These are phyloP conservation scores for Areca catechu DNA, from an alignment of 176 grass and related monocot genomes.

Conservation along the genomic window DNA sequence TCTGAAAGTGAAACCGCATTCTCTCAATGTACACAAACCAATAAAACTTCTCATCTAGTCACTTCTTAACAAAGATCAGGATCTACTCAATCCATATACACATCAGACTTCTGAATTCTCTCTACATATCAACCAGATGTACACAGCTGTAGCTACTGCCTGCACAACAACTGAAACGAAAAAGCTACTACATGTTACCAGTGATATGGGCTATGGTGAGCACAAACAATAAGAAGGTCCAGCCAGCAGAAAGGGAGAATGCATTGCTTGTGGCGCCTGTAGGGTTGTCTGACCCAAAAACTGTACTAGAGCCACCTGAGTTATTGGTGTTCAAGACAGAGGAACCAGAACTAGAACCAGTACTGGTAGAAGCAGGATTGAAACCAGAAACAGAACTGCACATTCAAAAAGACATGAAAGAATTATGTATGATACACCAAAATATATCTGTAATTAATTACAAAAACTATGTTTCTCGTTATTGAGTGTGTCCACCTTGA, in stretches of 20 bases:
- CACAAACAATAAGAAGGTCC: constrained; percentile 42
- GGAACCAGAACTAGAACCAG: constrained; percentile 36
- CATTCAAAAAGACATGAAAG: constrained; percentile 5
- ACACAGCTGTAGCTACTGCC: not conserved
- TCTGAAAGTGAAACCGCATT: too few relatives aligned
- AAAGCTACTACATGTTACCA: constrained; percentile 26
- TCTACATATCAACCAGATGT: constrained; percentile 32
- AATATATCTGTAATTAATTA: too few relatives aligned
- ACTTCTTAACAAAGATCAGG: too few relatives aligned
- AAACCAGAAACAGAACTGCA: constrained; percentile 32
- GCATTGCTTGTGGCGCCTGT: constrained; percentile 28
- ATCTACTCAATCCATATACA: too few relatives aligned
- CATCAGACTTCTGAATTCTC: not conserved
- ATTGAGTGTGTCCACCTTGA: constrained; percentile 30
- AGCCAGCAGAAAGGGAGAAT: constrained; percentile 20
- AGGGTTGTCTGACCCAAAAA: constrained; percentile 42
- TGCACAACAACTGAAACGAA: too few relatives aligned
- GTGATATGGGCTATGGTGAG: constrained; percentile 39
- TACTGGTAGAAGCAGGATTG: constrained; percentile 29
- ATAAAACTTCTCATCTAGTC: too few relatives aligned
- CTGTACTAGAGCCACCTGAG: constrained; percentile 29
- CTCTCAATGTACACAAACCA: too few relatives aligned
- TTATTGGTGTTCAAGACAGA: constrained; percentile 63
- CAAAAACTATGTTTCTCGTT: too few relatives aligned
- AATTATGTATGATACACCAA: too few relatives aligned